A percentile compares a stretch with the other conserved stretches of the same genome.
Evolutionary conservation across 768 basidiomycete genomes (phyloP).

Genomic region (Rhizopogon vesiculosus): DNA sequence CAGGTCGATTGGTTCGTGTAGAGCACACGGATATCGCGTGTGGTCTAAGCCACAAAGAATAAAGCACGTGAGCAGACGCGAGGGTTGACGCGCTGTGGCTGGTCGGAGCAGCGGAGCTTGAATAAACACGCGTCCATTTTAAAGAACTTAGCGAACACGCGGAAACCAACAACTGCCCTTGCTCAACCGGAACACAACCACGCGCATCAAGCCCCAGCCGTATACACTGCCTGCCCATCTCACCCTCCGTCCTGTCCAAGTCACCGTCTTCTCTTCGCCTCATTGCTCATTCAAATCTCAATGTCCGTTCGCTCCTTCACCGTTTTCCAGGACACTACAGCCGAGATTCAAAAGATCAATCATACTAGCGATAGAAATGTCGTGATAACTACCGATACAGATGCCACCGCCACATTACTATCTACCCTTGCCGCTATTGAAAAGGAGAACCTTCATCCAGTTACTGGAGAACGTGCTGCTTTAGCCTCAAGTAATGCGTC

Average conservation of each 20-base stretch:
- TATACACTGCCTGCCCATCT: conserved; percentile 4
- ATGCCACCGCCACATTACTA: conserved; percentile 27
- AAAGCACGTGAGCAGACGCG: conserved; percentile 18
- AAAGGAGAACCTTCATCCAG: conserved; percentile 78
- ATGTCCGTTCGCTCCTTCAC: conserved; percentile 61
- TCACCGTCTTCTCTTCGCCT: conserved; percentile 3
- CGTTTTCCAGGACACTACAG: conserved; percentile 56
- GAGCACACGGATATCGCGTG: neutral
- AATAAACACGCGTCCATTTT: conserved; percentile 23
- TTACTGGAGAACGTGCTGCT: conserved; percentile 61
- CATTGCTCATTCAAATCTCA: conserved; percentile 8
- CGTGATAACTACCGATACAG: conserved; percentile 14
- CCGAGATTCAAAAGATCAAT: conserved; percentile 30
- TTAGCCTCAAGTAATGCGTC: conserved; percentile 28
- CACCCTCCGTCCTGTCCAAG: neutral
- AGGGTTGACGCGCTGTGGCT: conserved; percentile 20
- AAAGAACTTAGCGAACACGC: conserved; percentile 26
- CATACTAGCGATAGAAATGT: conserved; percentile 18
- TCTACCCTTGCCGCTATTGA: conserved; percentile 41
- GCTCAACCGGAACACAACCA: conserved; percentile 25
- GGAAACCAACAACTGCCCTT: conserved; percentile 14
- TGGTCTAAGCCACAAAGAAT: neutral
- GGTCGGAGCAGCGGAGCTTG: conserved; percentile 30
- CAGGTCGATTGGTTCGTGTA: neutral
- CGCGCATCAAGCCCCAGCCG: conserved; percentile 10